phyloP scores from a whole-genome alignment of 306 rosid species.

The Trifolium subterraneum region DNA sequence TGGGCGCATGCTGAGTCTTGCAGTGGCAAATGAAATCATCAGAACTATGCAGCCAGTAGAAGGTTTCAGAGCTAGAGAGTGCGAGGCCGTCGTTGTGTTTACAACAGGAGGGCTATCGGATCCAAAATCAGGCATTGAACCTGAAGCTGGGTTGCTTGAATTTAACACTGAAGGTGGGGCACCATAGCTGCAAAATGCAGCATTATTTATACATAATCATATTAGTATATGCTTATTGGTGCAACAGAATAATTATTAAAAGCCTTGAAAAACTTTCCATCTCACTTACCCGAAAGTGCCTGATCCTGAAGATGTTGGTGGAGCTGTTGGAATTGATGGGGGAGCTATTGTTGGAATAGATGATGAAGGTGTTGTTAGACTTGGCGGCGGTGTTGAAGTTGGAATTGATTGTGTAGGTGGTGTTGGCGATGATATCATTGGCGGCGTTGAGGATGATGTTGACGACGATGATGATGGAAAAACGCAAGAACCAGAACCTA shows the following conservation, averaged over 20 bases:
- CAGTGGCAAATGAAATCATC: constrained; percentile 48
- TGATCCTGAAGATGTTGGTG: constrained; percentile 53
- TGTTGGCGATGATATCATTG: constrained; percentile 47
- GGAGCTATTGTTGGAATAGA: constrained; percentile 36
- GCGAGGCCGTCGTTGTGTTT: constrained; percentile 53
- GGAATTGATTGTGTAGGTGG: constrained; percentile 45
- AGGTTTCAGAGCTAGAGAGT: constrained; percentile 51
- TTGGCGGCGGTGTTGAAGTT: constrained; percentile 39
- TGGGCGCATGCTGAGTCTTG: constrained; percentile 39
- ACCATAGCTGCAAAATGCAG: constrained; percentile 61
- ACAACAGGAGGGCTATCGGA: constrained; percentile 57
- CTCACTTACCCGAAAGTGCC: constrained; percentile 59
- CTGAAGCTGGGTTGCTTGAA: constrained; percentile 67
- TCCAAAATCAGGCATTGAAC: constrained; percentile 59
- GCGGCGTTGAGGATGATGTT: constrained; percentile 34
- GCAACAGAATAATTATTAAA: neutral
- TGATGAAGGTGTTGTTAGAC: constrained; percentile 38
- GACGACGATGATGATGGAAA: constrained; percentile 54
- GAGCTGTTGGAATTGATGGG: constrained; percentile 39
- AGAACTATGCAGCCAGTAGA: constrained; percentile 47
- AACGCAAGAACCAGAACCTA: constrained; percentile 77
- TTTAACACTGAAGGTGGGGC: constrained; percentile 72
- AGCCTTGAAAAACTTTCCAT: neutral
- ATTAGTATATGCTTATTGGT: constrained; percentile 30
- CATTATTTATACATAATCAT: constrained; percentile 19